Base-by-base conservation (phyloP, 768 basidiomycete genomes). In the Candolleomyces efflorescens region DNA sequence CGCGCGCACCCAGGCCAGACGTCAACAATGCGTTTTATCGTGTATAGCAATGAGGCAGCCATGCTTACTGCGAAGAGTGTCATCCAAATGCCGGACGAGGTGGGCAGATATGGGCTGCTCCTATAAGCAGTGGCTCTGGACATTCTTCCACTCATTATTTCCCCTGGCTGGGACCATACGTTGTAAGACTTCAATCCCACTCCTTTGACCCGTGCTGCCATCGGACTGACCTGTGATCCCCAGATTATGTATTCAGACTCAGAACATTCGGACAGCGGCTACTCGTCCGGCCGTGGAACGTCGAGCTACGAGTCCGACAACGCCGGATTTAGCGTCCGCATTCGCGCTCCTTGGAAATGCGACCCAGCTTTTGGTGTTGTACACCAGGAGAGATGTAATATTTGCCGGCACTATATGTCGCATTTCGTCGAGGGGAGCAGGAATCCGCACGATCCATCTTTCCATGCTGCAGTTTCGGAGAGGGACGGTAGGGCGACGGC, bases 341-440 rank as follows among this genome's bases (percentile, higher is more conserved):
- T 13, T 10, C 37, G n/a, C 3, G 15, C 26, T 10, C 20, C 47
- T 18, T 65, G 64, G 62, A 26, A 20, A 5, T 61, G 58, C 45
- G 60, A 64, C 48, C 46, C 55, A 3, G 48, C 58, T 9, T 59
- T 66, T 50, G 65, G 65, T 0, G 52, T 66, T 11, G 60, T 66
- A 12, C 65, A 66, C 39, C 55, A 20, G 5, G 26, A 58, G 18
- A 58, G 49, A 7, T 66, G 65, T 26, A 27, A 36, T 5, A 53
- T 54, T 5, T 66, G 65, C 38, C 45, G 56, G 17, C 44, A 51
- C 26, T 66, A 62, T 38, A 61, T 60, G 51, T 39, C 55, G 22
- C 65, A 66, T 41, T 37, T 59, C 41, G 51, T 59, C 2, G 54
- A 56, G 18, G 59, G 54, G 4, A 50, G 55, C 46, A 41, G 56